Percentiles rank a stretch among this genome's conserved stretches.
Conservation (phyloP, 176 grass and related monocot genomes). For the Bothriochloa decipiens region DNA sequence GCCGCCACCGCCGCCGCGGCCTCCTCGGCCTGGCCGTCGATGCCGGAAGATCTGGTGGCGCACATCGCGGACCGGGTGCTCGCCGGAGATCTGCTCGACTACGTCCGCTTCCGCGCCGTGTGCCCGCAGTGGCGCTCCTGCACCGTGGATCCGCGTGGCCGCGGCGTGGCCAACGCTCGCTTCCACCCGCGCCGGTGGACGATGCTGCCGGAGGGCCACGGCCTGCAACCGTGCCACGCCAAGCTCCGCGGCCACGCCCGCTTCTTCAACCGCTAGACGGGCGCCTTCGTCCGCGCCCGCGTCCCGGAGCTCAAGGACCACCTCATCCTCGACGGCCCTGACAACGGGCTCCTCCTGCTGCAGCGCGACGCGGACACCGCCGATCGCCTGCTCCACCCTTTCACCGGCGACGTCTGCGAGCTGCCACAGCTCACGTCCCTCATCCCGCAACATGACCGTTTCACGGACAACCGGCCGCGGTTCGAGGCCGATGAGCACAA, state of each 20-base stretch:
- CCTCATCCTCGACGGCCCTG: background rate
- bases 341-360: conserved; percentile 26
- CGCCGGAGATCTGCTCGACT: background rate
- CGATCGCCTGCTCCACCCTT: conserved; percentile 7
- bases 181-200: conserved; percentile 10
- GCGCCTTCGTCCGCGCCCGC: conserved; percentile 4
- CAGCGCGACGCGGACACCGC: conserved; percentile 10
- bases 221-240: no score
- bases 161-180: background rate
- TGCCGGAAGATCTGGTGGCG: background rate
- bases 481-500: background rate
- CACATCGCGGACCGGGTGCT: background rate
- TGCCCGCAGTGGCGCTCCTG: background rate
- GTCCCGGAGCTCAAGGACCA: background rate
- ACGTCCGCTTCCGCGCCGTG: background rate
- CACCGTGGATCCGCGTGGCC: background rate
- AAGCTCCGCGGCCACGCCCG: no score
- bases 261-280: conserved; percentile 5
- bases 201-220: no score
- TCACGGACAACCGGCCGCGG: no score
- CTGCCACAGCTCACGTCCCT: no score
- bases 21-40: background rate
- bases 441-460: no score
- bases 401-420: no score
- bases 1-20: background rate